Evolutionary conservation across 2,329 filamentous ascomycete species (phyloP), one percentile per base, ranked within the genome.

Genomic region (Alternaria gaisen): DNA sequence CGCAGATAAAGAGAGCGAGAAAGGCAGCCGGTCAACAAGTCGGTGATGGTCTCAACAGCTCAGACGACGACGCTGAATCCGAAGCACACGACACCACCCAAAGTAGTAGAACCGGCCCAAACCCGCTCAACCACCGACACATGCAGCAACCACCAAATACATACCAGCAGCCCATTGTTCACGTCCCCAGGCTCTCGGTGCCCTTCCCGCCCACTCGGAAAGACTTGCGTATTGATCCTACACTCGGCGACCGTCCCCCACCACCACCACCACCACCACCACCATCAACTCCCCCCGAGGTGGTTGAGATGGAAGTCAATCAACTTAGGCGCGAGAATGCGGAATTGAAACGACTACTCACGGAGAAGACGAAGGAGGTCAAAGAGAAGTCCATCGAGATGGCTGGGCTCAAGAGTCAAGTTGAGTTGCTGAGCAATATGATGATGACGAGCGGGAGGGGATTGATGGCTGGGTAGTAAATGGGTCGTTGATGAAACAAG

Each of bases 1-100:
- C 75, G 8, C 71, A 76, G 52, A 77, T 77, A 57, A 76, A 74
- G 58, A 61, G 72, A 5, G 67, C 71, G 1, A 56, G 72, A 3
- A 76, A 76, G 54, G 70, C 72, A 12, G 72, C 73, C 2, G 73
- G 64, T 4, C 71, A 74, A 46, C 60, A 71, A 34, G 30, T 73
- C 3, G 72, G 70, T 34, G 69, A 72, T 24, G 68, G 68, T 5
- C 50, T 71, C 20, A 44, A 65, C 24, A 68, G 63, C 44, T 72
- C 70, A 18, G 55, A 67, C 14, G 58, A 58, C 16, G 60, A 57
- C 22, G 56, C 51, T 41, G 41, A 52, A 50, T 14, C 7, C 40
- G 51, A 53, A 18, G 18, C 40, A 9, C 26, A 30, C 5, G 43
- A 47, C 18, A n/a, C 51, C 11, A 14, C 6, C 14, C 41, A 30